Percentiles rank a stretch among this genome's conserved stretches.
Conservation (phyloP, 495 filamentous ascomycete species). For the Xylaria longipes region DNA sequence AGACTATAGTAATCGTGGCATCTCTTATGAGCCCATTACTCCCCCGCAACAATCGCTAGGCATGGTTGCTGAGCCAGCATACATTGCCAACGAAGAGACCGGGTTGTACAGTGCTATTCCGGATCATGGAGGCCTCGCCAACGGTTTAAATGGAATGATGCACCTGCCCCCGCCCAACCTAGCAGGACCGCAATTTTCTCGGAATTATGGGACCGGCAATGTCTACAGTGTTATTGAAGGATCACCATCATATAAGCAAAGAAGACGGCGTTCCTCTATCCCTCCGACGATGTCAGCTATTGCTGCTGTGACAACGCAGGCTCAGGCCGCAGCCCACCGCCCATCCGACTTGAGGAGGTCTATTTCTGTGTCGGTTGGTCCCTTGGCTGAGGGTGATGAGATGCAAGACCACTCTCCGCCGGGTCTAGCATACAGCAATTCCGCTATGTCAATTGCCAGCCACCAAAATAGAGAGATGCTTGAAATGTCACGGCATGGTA, state of each 20-base stretch:
- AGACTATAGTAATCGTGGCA: slow-evolving; percentile 94
- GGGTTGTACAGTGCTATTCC: slow-evolving; percentile 94
- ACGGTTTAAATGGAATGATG: slow-evolving; percentile 81
- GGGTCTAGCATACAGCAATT: slow-evolving; percentile 69
- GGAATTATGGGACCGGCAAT: slow-evolving; percentile 75
- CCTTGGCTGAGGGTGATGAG: slow-evolving; percentile 79
- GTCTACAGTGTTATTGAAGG: slow-evolving; percentile 97
- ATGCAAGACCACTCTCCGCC: slow-evolving; percentile 72
- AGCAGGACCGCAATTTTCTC: slow-evolving; percentile 74
- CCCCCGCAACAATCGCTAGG: slow-evolving; percentile 87
- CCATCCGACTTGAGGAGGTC: slow-evolving; percentile 91
- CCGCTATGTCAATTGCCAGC: slow-evolving; percentile 58
- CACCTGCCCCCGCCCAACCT: slow-evolving; percentile 88
- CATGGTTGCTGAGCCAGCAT: slow-evolving; percentile 85
- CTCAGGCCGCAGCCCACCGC: slow-evolving; percentile 62
- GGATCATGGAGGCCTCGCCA: slow-evolving; percentile 66
- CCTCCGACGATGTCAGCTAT: slow-evolving; percentile 73
- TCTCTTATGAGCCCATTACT: slow-evolving; percentile 95
- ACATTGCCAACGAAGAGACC: slow-evolving; percentile 97
- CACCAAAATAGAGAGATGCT: slow-evolving; percentile 67
- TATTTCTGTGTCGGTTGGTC: slow-evolving; percentile 86
- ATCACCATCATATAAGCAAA: slow-evolving; percentile 97
- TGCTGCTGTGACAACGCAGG: slow-evolving; percentile 64
- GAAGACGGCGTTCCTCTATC: slow-evolving; percentile 89
- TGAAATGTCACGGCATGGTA: slow-evolving; percentile 85